phyloP scores from a whole-genome alignment of 179 eudicot genomes.

The Dionaea muscipula region DNA sequence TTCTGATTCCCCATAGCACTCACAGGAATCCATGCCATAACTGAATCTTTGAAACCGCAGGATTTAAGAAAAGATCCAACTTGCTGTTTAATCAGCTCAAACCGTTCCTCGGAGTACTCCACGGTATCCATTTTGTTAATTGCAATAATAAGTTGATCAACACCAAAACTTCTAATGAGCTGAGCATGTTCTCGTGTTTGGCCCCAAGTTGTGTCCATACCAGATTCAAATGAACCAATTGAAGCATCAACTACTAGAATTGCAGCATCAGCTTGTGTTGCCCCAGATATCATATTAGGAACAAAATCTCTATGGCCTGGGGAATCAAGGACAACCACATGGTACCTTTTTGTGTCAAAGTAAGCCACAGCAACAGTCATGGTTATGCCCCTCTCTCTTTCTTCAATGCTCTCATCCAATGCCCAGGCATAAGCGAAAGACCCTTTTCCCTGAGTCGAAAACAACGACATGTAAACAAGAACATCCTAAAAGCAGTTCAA shows the following conservation, averaged over 20 bases:
- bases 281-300: slow-evolving; percentile 98
- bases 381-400: slow-evolving; percentile 95
- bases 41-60: slow-evolving; percentile 76
- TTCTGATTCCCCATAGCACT: slow-evolving; percentile 97
- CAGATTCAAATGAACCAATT: slow-evolving; percentile 80
- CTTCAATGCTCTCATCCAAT: slow-evolving; percentile 90
- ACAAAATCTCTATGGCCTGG: slow-evolving; percentile 99
- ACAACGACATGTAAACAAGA: slow-evolving; percentile 8
- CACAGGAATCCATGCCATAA: slow-evolving; percentile 76
- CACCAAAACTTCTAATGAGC: slow-evolving; percentile 93
- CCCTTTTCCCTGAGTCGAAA: slow-evolving; percentile 68
- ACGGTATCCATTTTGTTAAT: slow-evolving; percentile 94
- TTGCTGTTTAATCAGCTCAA: slow-evolving; percentile 60
- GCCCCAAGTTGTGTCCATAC: slow-evolving; percentile 68
- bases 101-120: slow-evolving; percentile 77
- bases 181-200: slow-evolving; percentile 97
- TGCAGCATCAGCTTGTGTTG: slow-evolving; percentile 98
- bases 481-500: not conserved
- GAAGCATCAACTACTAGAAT: slow-evolving; percentile 92
- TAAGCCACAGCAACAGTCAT: slow-evolving; percentile 99
- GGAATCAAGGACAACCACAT: slow-evolving; percentile 83
- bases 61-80: slow-evolving; percentile 78
- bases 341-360: slow-evolving; percentile 70
- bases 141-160: slow-evolving; percentile 79
- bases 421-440: slow-evolving; percentile 99